Base-by-base conservation (phyloP, 2,329 filamentous ascomycete species). In the Conoideocrella luteorostrata region DNA sequence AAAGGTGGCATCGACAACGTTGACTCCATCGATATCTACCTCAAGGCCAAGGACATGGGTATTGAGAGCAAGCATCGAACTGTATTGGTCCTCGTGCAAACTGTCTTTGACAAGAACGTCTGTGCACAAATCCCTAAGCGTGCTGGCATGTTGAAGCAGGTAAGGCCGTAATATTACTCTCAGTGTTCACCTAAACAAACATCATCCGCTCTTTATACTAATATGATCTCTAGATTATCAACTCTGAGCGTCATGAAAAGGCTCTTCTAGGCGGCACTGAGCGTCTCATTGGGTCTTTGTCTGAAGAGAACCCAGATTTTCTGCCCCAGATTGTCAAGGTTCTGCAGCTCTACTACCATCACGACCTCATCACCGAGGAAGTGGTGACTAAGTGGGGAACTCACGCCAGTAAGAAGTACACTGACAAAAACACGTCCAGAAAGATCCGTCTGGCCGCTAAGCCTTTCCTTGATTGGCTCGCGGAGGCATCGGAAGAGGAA, bases 331-430 rank as follows among this genome's bases (percentile, higher is more conserved):
- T 97, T 49, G 86, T 89, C 52, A 88, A 88, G 66, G 86, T 98
- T 57, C 77, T 98, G 51, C 80, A 95, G 65, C 78, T 86, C 58
- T 86, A 91, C 70, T 98, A 97, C 69, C 80, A 96, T 68, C 77
- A 88, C 58, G 93, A 98, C 55, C 77, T 98, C 44, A 72, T 95
- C 57, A 82, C 77, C 41, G 93, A 98, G 72, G 90, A 95, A 51
- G 80, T 89, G 13, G 80, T 95, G 62, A 86, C 84, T 68, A 84
- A 84, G 56, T 98, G 93, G 91, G 91, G 90, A 52, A 77, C 79
- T 62, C 95, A 93, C 77, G 89, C 91, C 47, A 95, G 88, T 80
- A 96, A 95, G 84, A 96, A 96, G 74, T 97, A 97, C 64, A 87
- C 94, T 56, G 91, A 97, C 63, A 68, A 94, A 48, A 64, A 83